Base-by-base conservation (phyloP, 352 stramenopile species). In the Phytophthora citricola region DNA sequence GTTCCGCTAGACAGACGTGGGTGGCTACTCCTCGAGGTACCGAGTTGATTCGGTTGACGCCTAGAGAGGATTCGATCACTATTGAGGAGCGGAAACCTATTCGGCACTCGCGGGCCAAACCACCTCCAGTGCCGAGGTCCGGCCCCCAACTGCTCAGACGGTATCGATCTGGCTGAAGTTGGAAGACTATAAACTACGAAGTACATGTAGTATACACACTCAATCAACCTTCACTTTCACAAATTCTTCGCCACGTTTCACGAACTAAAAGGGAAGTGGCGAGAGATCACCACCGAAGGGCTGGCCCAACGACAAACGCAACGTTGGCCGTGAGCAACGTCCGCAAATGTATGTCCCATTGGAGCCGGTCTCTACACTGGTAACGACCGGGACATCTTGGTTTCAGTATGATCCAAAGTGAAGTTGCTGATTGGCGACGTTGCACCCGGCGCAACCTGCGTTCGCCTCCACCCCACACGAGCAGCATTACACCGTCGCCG, bases 71-170 rank as follows among this genome's bases (percentile, higher is more conserved):
- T 27, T 46, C 53, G 3, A 48, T 65, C 31, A 60, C 59, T n/a
- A 57, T 65, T 14, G 46, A 69, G 41, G 58, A 65, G 22, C 52
- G 52, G 17, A 57, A 57, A 57, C 65, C 65, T 10, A 47, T 73
- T n/a, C 52, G 45, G 0, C 52, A 34, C 12, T 57, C 45, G 0
- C 50, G 49, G 2, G 50, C 58, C 5, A 65, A 52, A 46, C 65
- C 58, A 17, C 52, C 58, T 27, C 46, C 44, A 12, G 51, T 57
- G 38, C 58, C 46, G 20, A 54, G 27, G 15, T 27, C 41, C 22
- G 50, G 50, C 3, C 36, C 45, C 0, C 41, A 53, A 9, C 46
- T 22, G 31, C 52, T 69, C 14, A 24, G 36, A 12, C 51, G 52
- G 15, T 58, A 62, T 62, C 46, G n/a, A 46, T 69, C 59, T 12